Conservation (phyloP, 2,329 filamentous ascomycete species). For the Clarireedia hainanense region DNA sequence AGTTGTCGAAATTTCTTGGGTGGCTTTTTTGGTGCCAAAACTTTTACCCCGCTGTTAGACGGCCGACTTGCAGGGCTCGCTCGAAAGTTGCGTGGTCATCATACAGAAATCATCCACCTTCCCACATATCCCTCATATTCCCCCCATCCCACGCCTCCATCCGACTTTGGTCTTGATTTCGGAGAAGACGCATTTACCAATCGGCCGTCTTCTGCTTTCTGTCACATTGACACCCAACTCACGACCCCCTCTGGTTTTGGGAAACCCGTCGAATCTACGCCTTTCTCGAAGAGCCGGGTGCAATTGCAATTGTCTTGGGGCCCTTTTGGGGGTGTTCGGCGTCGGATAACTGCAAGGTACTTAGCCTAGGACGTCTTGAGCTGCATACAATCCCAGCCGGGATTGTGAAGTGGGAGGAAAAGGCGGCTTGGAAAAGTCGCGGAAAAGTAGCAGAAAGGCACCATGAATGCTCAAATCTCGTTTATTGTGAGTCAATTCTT, state of each 20-base stretch:
- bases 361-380: slow-evolving; percentile 16
- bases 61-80: not conserved
- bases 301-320: not conserved
- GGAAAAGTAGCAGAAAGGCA: slow-evolving; percentile 19
- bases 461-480: slow-evolving; percentile 50
- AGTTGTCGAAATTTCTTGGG: not conserved
- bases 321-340: slow-evolving; percentile 6
- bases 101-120: not conserved
- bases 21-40: not conserved
- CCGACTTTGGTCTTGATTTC: not conserved
- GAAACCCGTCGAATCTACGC: not conserved
- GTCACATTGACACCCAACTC: not conserved
- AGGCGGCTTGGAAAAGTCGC: slow-evolving; percentile 14
- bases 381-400: slow-evolving; percentile 23
- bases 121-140: not conserved
- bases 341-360: slow-evolving; percentile 27
- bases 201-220: not conserved
- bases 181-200: not conserved
- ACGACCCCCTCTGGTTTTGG: too few species aligned
- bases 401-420: slow-evolving; percentile 1
- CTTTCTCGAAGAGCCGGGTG: not conserved
- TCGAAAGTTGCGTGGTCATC: not conserved
- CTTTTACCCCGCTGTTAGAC: slow-evolving; percentile 5
- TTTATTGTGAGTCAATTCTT: slow-evolving; percentile 42
- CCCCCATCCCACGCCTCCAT: not conserved